Conservation (phyloP, 257 asterid genomes). For the Capsicum pubescens region DNA sequence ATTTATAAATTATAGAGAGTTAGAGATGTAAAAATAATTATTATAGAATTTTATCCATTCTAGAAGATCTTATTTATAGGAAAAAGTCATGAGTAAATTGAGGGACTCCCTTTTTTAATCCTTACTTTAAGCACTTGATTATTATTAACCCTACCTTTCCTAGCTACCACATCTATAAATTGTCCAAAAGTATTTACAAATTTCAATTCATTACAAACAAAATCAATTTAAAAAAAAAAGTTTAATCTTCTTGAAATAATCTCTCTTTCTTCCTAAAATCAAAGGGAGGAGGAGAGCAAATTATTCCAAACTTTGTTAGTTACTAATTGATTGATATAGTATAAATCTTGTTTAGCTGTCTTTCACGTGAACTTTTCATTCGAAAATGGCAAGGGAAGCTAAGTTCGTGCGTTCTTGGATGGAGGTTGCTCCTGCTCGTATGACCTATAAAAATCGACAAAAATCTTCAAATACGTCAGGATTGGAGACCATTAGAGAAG, state of each 20-base stretch:
- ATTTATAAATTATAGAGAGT: not conserved
- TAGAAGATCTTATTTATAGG: not conserved
- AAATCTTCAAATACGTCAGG: constrained; percentile 37
- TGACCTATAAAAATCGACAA: constrained; percentile 24
- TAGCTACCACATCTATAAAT: constrained; percentile 15
- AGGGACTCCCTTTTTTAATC: not conserved
- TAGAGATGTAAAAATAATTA: not conserved
- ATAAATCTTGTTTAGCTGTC: not conserved
- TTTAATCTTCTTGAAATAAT: not conserved
- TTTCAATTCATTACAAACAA: not conserved
- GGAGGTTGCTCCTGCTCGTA: constrained; percentile 40
- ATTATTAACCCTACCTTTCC: not conserved
- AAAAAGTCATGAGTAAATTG: not conserved
- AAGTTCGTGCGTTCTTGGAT: constrained; percentile 31
- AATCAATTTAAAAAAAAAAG: not conserved
- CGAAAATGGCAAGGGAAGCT: constrained; percentile 29
- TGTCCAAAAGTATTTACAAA: not conserved
- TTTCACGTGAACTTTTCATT: not conserved
- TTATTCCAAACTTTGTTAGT: not conserved
- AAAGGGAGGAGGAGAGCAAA: constrained; percentile 33
- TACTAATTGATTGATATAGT: not conserved
- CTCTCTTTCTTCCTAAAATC: constrained; percentile 36
- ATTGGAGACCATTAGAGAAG: constrained; percentile 44
- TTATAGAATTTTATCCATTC: not conserved
- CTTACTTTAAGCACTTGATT: not conserved